These are phyloP conservation scores for Calonectria henricotiae DNA, from an alignment of 2,329 filamentous ascomycete genomes.

Conservation along the genomic window DNA sequence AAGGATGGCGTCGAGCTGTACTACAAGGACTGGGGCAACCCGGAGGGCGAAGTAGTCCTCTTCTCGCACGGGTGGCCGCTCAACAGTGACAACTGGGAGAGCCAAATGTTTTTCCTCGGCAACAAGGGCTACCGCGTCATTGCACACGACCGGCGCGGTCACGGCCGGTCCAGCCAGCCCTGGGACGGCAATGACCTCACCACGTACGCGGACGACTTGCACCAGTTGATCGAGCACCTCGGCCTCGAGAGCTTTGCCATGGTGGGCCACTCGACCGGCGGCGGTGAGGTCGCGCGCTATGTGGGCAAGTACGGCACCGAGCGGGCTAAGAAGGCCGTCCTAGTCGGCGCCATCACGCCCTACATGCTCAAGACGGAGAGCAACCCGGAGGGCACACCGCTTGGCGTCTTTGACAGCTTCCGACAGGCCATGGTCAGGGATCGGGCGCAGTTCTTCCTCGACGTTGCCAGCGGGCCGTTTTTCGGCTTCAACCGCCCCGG, in stretches of 20 bases:
- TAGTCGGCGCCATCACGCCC: constrained; percentile 58
- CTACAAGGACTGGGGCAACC: constrained; percentile 64
- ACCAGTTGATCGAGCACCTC: constrained; percentile 53
- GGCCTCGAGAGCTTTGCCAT: constrained; percentile 60
- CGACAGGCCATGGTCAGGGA: constrained; percentile 55
- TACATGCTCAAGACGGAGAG: constrained; percentile 55
- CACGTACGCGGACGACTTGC: constrained; percentile 53
- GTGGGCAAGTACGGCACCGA: constrained; percentile 56
- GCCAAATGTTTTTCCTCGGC: constrained; percentile 52
- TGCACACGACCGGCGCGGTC: constrained; percentile 56
- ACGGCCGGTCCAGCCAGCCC: constrained; percentile 54
- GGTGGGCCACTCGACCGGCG: constrained; percentile 64
- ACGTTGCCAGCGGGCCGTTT: constrained; percentile 79
- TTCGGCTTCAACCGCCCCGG: constrained; percentile 65
- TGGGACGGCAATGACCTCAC: constrained; percentile 52
- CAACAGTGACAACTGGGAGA: constrained; percentile 56
- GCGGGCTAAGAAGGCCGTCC: constrained; percentile 60
- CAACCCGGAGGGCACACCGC: constrained; percentile 57
- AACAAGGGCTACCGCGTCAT: constrained; percentile 55
- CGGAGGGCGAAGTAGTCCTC: constrained; percentile 53
- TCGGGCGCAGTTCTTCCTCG: constrained; percentile 72
- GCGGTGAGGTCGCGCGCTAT: constrained; percentile 59
- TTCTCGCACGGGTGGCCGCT: constrained; percentile 60
- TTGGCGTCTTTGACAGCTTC: constrained; percentile 60
- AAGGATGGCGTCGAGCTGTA: constrained; percentile 58